Evolutionary conservation across 2,329 filamentous ascomycete genomes (phyloP), one percentile per base, ranked within the genome.

Genomic region (Salinomyces thailandicus): DNA sequence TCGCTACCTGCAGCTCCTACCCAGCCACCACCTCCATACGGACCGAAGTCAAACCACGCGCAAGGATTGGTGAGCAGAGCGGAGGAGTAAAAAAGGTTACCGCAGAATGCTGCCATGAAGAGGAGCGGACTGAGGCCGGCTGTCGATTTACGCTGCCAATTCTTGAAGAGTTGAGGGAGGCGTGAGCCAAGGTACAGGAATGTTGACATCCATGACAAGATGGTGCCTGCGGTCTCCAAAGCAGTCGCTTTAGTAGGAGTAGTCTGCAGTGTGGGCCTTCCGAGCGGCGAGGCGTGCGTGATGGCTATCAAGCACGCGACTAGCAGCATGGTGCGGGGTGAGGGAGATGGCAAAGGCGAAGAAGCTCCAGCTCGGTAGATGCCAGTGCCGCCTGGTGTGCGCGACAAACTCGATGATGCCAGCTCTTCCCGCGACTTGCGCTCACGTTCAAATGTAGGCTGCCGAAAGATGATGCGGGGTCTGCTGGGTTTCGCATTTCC

Each of bases 61-160:
- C 71, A 71, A 2, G 77, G 77, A 50, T 80, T 81, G 2, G 75
- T 70, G 20, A 77, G 55, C 3, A 81, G 60, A 0, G 75, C 78
- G 18, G 63, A 57, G 7, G 73, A 77, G 61, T 81, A 81, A 62
- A 79, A 80, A 28, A 79, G 59, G 50, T 81, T 81, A 2, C 77
- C 77, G 49, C 71, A 72, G 53, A 81, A 81, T 3, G 77, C 77
- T 4, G 77, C 77, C 26, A 72, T 62, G 60, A 81, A 81, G 33
- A 81, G 67, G 0, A 73, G 59, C 0, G 76, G 75, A 0, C 69
- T 75, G 6, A 81, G 68, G 3, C 77, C 77, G 1, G 75, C 66
- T 8, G 77, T 80, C 29, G 74, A 78, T 50, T 73, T 72, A 33
- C 76, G 73, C 34, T 62, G 49, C 52, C 73, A 72, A 58, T 81